Conservation (phyloP, 83 land plant genomes). For the Picea abies region DNA sequence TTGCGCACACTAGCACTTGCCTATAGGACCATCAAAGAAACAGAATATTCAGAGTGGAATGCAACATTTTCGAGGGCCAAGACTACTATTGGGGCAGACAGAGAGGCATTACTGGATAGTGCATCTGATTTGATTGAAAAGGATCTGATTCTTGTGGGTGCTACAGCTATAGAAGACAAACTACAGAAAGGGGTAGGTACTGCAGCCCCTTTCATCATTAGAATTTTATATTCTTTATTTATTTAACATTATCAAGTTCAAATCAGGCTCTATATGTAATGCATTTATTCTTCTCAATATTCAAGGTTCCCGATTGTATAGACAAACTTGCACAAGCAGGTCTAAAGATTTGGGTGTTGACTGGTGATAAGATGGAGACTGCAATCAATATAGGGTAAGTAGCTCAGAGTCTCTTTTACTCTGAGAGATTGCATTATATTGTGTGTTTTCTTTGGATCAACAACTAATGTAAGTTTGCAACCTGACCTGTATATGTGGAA, state of each 20-base stretch:
- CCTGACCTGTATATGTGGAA: constrained; percentile 4
- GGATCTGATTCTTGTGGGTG: constrained; percentile 88
- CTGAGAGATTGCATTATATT: background rate
- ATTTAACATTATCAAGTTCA: background rate
- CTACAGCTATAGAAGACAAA: constrained; percentile 95
- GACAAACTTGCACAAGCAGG: constrained; percentile 96
- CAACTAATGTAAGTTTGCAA: background rate
- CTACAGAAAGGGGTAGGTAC: constrained; percentile 85
- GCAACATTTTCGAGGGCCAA: constrained; percentile 63
- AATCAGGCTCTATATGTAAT: background rate
- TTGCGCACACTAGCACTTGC: constrained; percentile 88
- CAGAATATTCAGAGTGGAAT: constrained; percentile 77
- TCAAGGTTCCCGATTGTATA: constrained; percentile 90
- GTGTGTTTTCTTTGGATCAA: constrained; percentile 2
- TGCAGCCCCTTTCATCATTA: background rate
- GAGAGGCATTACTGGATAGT: constrained; percentile 63
- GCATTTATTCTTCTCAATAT: background rate
- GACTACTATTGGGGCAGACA: constrained; percentile 68
- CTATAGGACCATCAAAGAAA: constrained; percentile 67
- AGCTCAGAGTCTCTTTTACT: background rate
- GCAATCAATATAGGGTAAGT: constrained; percentile 93
- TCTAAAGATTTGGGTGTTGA: constrained; percentile 96
- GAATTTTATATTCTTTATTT: constrained; percentile 7
- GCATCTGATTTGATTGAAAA: constrained; percentile 80
- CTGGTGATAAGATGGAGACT: constrained; percentile 98